phyloP scores from a whole-genome alignment of 2,329 filamentous ascomycete species.

The Alternaria tenuissima region DNA sequence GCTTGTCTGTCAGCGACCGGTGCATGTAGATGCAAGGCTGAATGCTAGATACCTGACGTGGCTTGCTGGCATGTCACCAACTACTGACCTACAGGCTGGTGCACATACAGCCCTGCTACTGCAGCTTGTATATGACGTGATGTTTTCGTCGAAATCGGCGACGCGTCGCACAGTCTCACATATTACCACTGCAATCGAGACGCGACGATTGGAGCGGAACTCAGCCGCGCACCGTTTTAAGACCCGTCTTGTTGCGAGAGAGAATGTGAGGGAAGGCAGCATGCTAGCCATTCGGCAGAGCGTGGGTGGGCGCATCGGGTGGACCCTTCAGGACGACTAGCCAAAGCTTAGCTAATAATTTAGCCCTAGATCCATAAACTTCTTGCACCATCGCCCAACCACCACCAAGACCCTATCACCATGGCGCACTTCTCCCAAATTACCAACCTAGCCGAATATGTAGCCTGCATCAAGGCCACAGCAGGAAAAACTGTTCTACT shows the following conservation, averaged over 20 bases:
- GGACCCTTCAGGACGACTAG: neutral
- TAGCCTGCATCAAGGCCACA: conserved; percentile 22
- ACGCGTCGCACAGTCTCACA: neutral
- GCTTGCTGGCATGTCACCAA: conserved; percentile 49
- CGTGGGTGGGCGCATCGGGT: neutral
- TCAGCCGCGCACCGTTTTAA: neutral
- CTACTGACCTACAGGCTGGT: conserved; percentile 52
- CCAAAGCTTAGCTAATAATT: neutral
- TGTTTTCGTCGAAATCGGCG: neutral
- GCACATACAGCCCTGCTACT: conserved; percentile 50
- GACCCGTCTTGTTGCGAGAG: neutral
- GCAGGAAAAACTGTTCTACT: conserved; percentile 32
- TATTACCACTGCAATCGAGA: neutral
- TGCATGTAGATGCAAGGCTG: neutral
- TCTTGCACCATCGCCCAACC: neutral
- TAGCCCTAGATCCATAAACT: neutral
- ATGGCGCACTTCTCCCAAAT: conserved; percentile 25
- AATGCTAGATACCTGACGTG: conserved; percentile 39
- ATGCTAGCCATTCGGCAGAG: conserved; percentile 23
- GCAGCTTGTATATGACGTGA: conserved; percentile 14
- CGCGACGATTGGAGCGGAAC: neutral
- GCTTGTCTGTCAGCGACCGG: neutral
- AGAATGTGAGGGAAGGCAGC: neutral
- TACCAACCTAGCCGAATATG: conserved; percentile 26
- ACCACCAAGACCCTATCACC: conserved; percentile 2